A percentile compares a stretch with the other conserved stretches of the same genome.
Conservation (phyloP, 2,329 filamentous ascomycete genomes). For the Alternaria arborescens region DNA sequence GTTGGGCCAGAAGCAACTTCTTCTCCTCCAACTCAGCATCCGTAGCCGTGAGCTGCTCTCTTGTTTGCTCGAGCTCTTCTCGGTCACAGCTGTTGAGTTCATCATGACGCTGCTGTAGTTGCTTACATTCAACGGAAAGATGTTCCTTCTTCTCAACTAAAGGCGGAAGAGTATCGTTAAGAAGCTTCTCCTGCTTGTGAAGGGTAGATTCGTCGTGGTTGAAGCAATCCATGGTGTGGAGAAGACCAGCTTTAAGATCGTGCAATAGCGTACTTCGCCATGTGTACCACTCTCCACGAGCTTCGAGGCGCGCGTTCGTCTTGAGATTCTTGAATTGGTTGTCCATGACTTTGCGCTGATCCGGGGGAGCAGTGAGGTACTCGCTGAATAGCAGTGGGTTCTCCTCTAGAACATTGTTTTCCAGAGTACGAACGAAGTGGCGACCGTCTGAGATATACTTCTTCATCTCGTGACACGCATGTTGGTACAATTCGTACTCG, state of each 20-base stretch:
- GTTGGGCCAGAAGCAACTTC: conserved; percentile 69
- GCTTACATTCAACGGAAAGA: conserved; percentile 70
- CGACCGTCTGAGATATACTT: conserved; percentile 95
- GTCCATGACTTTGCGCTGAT: conserved; percentile 88
- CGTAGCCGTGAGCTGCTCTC: conserved; percentile 70
- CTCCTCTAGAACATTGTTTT: conserved; percentile 85
- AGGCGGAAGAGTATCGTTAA: conserved; percentile 72
- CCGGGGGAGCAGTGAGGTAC: conserved; percentile 84
- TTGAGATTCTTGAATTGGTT: conserved; percentile 98
- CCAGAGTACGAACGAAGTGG: conserved; percentile 88
- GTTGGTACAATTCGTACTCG: conserved; percentile 93
- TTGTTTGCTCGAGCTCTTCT: conserved; percentile 75
- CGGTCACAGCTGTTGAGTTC: conserved; percentile 84
- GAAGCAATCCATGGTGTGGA: conserved; percentile 80
- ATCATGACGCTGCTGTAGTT: conserved; percentile 74
- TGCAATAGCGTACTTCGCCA: conserved; percentile 92
- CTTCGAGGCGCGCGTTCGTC: conserved; percentile 85
- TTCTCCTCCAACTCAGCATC: conserved; percentile 76
- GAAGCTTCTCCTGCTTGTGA: conserved; percentile 70
- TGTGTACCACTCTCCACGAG: conserved; percentile 97
- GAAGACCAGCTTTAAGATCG: conserved; percentile 81
- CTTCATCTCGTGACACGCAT: conserved; percentile 94
- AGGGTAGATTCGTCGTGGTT: conserved; percentile 74
- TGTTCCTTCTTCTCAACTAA: conserved; percentile 68
- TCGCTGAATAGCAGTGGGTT: conserved; percentile 92